These are phyloP conservation scores for Pseudofabraea citricarpa DNA, from an alignment of 2,329 filamentous ascomycete species.

Conservation along the genomic window DNA sequence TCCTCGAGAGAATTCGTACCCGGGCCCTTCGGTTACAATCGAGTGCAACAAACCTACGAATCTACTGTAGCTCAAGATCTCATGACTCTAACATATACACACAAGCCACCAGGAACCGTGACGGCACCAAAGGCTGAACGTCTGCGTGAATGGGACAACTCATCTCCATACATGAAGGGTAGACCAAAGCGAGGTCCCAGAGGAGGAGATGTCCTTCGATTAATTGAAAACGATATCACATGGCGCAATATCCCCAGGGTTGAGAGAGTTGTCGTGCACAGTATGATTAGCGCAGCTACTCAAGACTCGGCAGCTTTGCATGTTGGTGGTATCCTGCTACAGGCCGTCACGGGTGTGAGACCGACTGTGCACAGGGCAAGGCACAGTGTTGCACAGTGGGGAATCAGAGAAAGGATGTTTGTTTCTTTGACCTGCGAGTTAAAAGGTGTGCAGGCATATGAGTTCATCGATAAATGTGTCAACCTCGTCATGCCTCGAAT, in stretches of 20 bases:
- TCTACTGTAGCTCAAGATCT: constrained; percentile 82
- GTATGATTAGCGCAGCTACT: constrained; percentile 62
- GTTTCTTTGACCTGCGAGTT: constrained; percentile 75
- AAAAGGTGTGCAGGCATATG: constrained; percentile 73
- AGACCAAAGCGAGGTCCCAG: constrained; percentile 79
- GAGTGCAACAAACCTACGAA: constrained; percentile 86
- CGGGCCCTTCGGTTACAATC: constrained; percentile 83
- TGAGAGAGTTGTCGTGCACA: constrained; percentile 74
- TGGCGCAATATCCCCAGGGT: constrained; percentile 85
- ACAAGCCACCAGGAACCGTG: constrained; percentile 72
- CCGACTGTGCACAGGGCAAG: constrained; percentile 66
- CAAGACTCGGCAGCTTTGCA: constrained; percentile 72
- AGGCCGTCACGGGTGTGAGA: constrained; percentile 77
- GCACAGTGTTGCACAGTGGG: constrained; percentile 70
- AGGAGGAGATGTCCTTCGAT: constrained; percentile 66
- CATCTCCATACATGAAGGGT: constrained; percentile 92
- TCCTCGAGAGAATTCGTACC: constrained; percentile 83
- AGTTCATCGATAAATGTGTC: constrained; percentile 86
- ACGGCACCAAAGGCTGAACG: constrained; percentile 55
- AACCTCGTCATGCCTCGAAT: constrained; percentile 90
- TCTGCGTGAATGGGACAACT: constrained; percentile 81
- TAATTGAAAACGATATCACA: constrained; percentile 68
- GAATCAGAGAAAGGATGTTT: constrained; percentile 64
- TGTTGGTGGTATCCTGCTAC: constrained; percentile 76
- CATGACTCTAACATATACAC: constrained; percentile 82